These are phyloP conservation scores for Aspergillus intermedius DNA, from an alignment of 2,329 filamentous ascomycete species.

Conservation along the genomic window DNA sequence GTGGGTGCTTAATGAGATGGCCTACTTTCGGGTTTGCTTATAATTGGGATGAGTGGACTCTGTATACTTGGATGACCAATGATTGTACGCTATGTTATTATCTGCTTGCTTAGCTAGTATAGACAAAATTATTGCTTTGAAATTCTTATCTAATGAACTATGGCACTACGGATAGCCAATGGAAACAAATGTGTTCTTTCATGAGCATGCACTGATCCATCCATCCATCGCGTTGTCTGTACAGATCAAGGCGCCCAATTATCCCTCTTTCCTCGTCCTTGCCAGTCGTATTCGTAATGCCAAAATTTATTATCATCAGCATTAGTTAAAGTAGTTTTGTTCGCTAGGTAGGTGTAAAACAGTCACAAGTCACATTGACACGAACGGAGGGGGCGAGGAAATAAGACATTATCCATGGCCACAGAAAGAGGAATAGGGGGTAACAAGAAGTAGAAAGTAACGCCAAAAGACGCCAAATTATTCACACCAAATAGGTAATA, in stretches of 20 bases:
- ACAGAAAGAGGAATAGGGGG: constrained; percentile 5
- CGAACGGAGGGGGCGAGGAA: constrained; percentile 1
- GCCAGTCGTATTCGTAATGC: neutral
- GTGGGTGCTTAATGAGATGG: neutral
- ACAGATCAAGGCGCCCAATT: neutral
- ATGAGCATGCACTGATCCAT: no score
- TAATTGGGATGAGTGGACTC: neutral
- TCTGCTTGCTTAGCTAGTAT: no score
- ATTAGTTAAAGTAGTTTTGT: constrained; percentile 1
- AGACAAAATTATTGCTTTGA: no score
- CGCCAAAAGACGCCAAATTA: constrained; percentile 25
- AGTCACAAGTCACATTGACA: constrained; percentile 2
- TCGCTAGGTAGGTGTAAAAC: neutral
- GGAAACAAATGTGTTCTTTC: no score
- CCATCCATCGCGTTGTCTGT: neutral
- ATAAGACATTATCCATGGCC: constrained; percentile 10
- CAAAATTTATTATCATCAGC: constrained; percentile 3
- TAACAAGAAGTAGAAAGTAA: constrained; percentile 6
- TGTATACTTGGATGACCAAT: neutral
- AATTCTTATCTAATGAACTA: no score
- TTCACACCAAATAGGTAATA: constrained; percentile 24
- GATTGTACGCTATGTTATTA: neutral
- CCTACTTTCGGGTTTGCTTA: neutral
- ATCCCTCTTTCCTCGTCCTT: neutral
- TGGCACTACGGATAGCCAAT: no score